These are phyloP conservation scores for Talaromyces borbonicus DNA, from an alignment of 495 filamentous ascomycete species.

Conservation along the genomic window DNA sequence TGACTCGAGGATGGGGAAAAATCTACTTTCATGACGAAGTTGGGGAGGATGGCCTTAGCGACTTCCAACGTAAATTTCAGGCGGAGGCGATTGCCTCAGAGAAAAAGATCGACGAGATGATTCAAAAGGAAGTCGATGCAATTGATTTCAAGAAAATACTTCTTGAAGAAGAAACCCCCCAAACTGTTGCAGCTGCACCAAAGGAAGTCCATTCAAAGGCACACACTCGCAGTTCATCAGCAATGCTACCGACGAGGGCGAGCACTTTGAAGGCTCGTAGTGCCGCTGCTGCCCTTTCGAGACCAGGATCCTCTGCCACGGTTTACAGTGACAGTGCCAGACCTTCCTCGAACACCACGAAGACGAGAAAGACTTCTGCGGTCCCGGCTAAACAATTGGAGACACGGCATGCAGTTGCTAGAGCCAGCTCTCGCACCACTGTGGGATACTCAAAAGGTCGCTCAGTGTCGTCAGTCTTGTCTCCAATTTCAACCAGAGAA, in stretches of 20 bases:
- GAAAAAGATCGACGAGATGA: conserved; percentile 46
- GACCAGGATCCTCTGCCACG: conserved; percentile 19
- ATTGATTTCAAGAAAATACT: conserved; percentile 1
- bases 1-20: conserved; percentile 52
- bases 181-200: conserved; percentile 14
- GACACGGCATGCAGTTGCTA: conserved; percentile 51
- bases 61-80: conserved; percentile 49
- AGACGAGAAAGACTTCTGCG: conserved; percentile 23
- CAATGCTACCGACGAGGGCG: conserved; percentile 20
- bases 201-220: conserved; percentile 17
- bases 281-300: conserved; percentile 47
- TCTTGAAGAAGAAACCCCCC: neutral
- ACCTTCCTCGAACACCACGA: conserved; percentile 23
- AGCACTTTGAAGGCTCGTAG: conserved; percentile 40
- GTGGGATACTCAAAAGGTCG: conserved; percentile 75
- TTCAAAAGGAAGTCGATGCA: conserved; percentile 48
- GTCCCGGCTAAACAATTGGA: conserved; percentile 39
- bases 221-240: conserved; percentile 15
- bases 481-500: conserved; percentile 28
- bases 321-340: conserved; percentile 16
- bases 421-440: conserved; percentile 60
- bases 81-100: conserved; percentile 36
- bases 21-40: conserved; percentile 55
- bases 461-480: conserved; percentile 42
- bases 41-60: conserved; percentile 58